Base-by-base conservation (phyloP, 176 grass and related monocot genomes). In the Dendrocalamus sinicus region DNA sequence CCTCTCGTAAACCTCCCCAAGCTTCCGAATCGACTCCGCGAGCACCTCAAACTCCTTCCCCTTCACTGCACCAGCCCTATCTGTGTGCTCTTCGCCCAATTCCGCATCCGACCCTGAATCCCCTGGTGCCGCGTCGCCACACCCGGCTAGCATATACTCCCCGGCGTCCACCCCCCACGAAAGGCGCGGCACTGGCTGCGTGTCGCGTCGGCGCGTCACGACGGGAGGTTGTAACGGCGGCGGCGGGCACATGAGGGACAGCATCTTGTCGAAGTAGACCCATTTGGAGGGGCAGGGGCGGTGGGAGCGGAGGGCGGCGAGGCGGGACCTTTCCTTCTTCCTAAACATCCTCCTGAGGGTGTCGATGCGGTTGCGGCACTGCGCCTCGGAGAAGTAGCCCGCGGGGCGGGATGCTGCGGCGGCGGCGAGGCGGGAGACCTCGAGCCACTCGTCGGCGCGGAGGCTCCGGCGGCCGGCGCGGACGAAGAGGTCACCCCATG, bases 321-420 rank as follows among this genome's bases (percentile, higher is more conserved):
- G 63, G 64, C 65, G 83, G 78, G 53, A 10, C 50, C 68, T 80
- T 47, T 84, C 88, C 79, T 85, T 98, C 79, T 85, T 98, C 84
- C 90, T 91, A 16, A 93, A 98, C 86, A 90, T 89, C 91, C 92
- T 95, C 88, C 92, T 89, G 53, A 98, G 76, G 14, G 91, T 94
- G 72, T 95, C 89, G 44, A 98, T 30, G 57, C 91, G 93, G 90
- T 98, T 98, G 60, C 91, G 91, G 76, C 96, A 98, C 76, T 98
- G 91, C 24, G 69, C 39, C 69, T 95, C 93, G 45, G 89, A 90
- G 50, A 59, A 91, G 68, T 89, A 86, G 0, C 70, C 88, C 16
- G 54, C 41, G 0, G 89, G 83, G 3, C 39, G 85, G 28, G 54
- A 70, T 1, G 81, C 85, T 3, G 83, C 84, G 26, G 81, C 77